A percentile compares a stretch with the other conserved stretches of the same genome.
These are phyloP conservation scores for Globisporangium alternatum DNA, from an alignment of 352 stramenopile genomes.

Conservation along the genomic window DNA sequence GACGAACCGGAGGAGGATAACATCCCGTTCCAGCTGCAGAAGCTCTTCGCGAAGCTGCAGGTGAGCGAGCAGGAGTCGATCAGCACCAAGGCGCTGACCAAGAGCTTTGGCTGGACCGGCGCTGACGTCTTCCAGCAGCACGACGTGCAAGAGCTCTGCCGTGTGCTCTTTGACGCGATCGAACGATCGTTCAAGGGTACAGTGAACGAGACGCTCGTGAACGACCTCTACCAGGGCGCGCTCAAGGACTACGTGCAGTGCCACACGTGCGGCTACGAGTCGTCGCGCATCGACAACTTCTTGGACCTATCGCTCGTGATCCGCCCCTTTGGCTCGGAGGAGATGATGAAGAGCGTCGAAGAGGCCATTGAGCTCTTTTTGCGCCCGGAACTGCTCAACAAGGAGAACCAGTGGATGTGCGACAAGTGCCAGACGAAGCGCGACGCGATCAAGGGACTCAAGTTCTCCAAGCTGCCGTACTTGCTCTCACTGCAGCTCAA, in stretches of 20 bases:
- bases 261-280: conserved; percentile 80
- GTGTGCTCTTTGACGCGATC: conserved; percentile 90
- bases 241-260: conserved; percentile 91
- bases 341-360: conserved; percentile 83
- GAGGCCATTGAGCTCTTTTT: conserved; percentile 89
- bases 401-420: conserved; percentile 90
- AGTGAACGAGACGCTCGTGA: conserved; percentile 84
- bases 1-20: conserved; percentile 69
- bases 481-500: conserved; percentile 90
- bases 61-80: conserved; percentile 67
- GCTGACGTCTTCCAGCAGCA: conserved; percentile 90
- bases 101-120: conserved; percentile 91
- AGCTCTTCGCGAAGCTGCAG: conserved; percentile 90
- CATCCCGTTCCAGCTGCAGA: conserved; percentile 89
- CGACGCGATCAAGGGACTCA: conserved; percentile 89
- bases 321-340: conserved; percentile 78
- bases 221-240: conserved; percentile 80
- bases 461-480: conserved; percentile 87
- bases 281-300: conserved; percentile 84
- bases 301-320: conserved; percentile 90
- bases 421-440: conserved; percentile 79
- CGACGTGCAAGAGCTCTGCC: conserved; percentile 89
- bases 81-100: conserved; percentile 83
- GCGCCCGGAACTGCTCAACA: conserved; percentile 81
- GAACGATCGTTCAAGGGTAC: conserved; percentile 87